A percentile compares a stretch with the other conserved stretches of the same genome.
phyloP scores from a whole-genome alignment of 441 rosid genomes.

The Syzygium malaccense region DNA sequence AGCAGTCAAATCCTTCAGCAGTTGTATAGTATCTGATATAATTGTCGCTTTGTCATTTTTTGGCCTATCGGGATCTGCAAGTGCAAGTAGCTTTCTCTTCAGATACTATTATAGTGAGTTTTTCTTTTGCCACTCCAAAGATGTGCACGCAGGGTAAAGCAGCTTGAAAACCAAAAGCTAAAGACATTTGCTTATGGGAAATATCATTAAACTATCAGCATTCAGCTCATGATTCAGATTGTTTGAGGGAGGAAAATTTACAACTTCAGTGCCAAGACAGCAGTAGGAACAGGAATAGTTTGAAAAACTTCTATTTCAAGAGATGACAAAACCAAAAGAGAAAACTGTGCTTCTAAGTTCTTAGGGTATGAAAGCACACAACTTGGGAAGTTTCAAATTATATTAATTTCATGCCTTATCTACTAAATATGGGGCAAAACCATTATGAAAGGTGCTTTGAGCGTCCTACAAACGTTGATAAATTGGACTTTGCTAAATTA shows the following conservation, averaged over 20 bases:
- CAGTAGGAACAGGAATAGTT: background rate
- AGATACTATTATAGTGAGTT: background rate
- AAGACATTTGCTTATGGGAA: background rate
- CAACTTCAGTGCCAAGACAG: background rate
- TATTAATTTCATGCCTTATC: background rate
- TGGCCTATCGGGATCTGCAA: conserved; percentile 80
- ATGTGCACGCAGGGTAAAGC: background rate
- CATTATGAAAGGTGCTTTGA: background rate
- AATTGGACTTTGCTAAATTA: background rate
- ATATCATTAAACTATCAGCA: background rate
- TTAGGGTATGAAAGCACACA: background rate
- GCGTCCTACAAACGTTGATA: background rate
- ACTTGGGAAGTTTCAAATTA: background rate
- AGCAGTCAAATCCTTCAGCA: conserved; percentile 75
- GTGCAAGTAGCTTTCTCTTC: background rate
- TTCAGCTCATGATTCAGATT: background rate
- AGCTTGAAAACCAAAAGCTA: background rate
- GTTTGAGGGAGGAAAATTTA: background rate
- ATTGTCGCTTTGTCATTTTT: conserved; percentile 86
- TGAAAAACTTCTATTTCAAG: background rate
- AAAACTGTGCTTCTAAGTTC: background rate
- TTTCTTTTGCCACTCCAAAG: background rate
- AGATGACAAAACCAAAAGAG: background rate
- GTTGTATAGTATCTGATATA: conserved; percentile 63
- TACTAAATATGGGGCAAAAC: background rate